Percentiles rank a stretch among this genome's conserved stretches.
Conservation (phyloP, 129 eudicot species). For the Sambucus nigra region DNA sequence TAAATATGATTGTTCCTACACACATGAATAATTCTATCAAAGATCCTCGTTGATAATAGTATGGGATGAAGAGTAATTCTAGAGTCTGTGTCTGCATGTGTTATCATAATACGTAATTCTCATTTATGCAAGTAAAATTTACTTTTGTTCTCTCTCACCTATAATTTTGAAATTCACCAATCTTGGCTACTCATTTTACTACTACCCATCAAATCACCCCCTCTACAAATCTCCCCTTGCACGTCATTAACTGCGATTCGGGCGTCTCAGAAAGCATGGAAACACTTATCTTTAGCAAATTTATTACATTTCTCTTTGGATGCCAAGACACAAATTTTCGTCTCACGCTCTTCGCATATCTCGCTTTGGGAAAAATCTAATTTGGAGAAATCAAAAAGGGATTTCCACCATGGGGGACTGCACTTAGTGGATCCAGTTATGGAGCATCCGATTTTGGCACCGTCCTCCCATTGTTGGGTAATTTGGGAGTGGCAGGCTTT, state of each 20-base stretch:
- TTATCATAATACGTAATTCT: too few species aligned
- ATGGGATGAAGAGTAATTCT: too few species aligned
- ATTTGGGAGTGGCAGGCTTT: conserved; percentile 35
- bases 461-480: conserved; percentile 55
- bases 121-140: too few species aligned
- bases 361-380: conserved; percentile 31
- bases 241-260: conserved; percentile 31
- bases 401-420: conserved; percentile 67
- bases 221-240: conserved; percentile 28
- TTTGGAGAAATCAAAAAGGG: conserved; percentile 14
- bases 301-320: conserved; percentile 39
- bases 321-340: conserved; percentile 40
- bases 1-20: too few species aligned
- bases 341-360: conserved; percentile 61
- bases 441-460: conserved; percentile 71
- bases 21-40: too few species aligned
- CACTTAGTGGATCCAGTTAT: conserved; percentile 55
- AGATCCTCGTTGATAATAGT: too few species aligned
- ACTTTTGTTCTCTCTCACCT: too few species aligned
- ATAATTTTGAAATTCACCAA: too few species aligned
- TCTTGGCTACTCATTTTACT: too few species aligned
- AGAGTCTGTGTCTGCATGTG: too few species aligned
- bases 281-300: conserved; percentile 50
- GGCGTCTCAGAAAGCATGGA: conserved; percentile 44
- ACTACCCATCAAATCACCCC: conserved; percentile 47